These are phyloP conservation scores for Globomyces pollinis-pini DNA, from an alignment of 192 early-diverging fungal species.

Conservation along the genomic window DNA sequence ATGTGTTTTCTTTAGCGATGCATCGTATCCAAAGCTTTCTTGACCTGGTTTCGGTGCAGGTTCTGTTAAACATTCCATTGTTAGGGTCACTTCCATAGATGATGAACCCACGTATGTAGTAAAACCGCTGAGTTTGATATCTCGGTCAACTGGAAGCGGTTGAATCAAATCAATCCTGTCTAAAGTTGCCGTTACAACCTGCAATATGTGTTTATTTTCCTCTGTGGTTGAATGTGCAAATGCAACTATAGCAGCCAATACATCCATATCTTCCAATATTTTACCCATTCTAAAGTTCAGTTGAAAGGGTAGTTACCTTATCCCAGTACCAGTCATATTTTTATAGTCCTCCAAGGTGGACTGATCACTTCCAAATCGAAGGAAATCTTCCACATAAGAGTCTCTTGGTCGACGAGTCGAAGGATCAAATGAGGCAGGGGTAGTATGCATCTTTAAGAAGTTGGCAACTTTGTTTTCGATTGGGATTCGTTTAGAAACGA, in stretches of 20 bases:
- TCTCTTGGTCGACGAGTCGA: slow-evolving; percentile 26
- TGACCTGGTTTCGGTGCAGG: slow-evolving; percentile 11
- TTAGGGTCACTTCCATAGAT: slow-evolving; percentile 69
- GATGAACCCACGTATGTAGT: slow-evolving; percentile 77
- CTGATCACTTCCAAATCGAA: slow-evolving; percentile 71
- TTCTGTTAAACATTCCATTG: slow-evolving; percentile 28
- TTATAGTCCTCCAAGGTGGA: slow-evolving; percentile 72
- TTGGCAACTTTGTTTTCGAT: slow-evolving; percentile 6
- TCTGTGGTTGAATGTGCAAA: slow-evolving; percentile 67
- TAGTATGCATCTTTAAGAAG: neutral
- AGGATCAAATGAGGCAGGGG: neutral
- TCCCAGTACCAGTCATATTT: slow-evolving; percentile 50
- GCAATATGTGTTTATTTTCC: slow-evolving; percentile 19
- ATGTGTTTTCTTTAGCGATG: slow-evolving; percentile 16
- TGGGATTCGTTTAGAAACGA: neutral
- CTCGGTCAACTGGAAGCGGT: slow-evolving; percentile 50
- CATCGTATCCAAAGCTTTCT: slow-evolving; percentile 28
- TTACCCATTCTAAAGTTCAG: slow-evolving; percentile 61
- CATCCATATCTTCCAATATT: slow-evolving; percentile 76
- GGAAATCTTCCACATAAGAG: slow-evolving; percentile 63
- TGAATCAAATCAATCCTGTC: slow-evolving; percentile 77
- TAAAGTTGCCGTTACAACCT: slow-evolving; percentile 50
- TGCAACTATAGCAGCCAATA: slow-evolving; percentile 69
- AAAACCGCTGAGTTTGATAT: slow-evolving; percentile 72
- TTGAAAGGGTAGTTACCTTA: neutral